Base-by-base conservation (phyloP, 2,329 filamentous ascomycete species). In the Triangularia verruculosa region DNA sequence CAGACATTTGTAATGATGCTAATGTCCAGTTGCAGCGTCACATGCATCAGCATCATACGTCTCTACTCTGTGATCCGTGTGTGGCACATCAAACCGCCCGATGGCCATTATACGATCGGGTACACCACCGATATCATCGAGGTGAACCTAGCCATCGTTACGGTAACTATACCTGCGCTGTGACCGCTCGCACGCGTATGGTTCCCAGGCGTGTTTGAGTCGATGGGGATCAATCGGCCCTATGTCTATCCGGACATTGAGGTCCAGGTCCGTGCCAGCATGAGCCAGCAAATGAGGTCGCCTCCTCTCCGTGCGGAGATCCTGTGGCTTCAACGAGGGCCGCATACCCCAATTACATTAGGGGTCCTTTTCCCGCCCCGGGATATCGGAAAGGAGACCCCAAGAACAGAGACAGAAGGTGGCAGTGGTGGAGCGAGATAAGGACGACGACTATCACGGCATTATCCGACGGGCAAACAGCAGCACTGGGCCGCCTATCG, bases 141-240 rank as follows among this genome's bases (percentile, higher is more conserved):
- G 59, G 72, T 72, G 28, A 78, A 78, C 57, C 67, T 78, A 0
- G 75, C 75, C 55, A 75, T 79, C 57, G 73, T 78, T 17, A 74
- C 74, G 5, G 74, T 73, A 9, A 77, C 73, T 4, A 71, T 72
- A 0, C 76, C 77, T 4, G 72, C 75, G 12, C 70, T 78, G 6
- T 73, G 74, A 55, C 73, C 76, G 3, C 70, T 78, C 3, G 70
- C 75, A 52, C 69, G 72, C 39, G 64, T 71, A 34, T 75, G 74
- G 70, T 74, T 76, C 66, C 77, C 76, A 39, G 65, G 66, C 11
- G 61, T 75, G 56, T 78, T 78, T 54, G 68, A 69, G 57, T 70
- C 65, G 7, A 62, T 70, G 59, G 65, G 68, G 22, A 64, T 69
- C 59, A 63, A 70, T 60, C 64, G 63, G 47, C 66, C 62, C 53